These are phyloP conservation scores for Neolentinus lepideus DNA, from an alignment of 1,284 basidiomycete genomes.

Conservation along the genomic window DNA sequence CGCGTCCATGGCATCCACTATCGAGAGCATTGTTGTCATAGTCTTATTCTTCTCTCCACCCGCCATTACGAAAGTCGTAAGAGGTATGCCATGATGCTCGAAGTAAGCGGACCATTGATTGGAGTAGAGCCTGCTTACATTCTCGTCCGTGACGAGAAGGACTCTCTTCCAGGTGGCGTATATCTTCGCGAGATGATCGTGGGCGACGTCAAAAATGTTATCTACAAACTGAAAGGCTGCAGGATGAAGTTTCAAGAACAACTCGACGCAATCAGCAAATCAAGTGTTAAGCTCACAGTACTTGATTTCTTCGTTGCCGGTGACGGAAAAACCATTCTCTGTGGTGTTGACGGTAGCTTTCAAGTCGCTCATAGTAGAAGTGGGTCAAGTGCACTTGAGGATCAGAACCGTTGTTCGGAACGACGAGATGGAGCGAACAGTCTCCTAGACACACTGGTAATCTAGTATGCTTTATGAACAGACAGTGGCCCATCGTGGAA, in stretches of 20 bases:
- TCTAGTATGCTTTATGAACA: background rate
- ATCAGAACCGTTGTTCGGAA: background rate
- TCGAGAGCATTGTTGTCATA: constrained; percentile 15
- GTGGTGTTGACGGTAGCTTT: constrained; percentile 11
- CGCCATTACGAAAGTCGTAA: constrained; percentile 14
- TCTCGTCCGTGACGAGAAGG: constrained; percentile 14
- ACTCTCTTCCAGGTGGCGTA: constrained; percentile 10
- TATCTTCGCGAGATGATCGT: constrained; percentile 10
- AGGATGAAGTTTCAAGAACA: background rate
- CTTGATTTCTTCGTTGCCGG: constrained; percentile 13
- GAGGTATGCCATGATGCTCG: constrained; percentile 12
- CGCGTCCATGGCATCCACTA: constrained; percentile 15
- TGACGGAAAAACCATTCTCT: constrained; percentile 11
- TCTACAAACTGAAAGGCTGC: constrained; percentile 14
- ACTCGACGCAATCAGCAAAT: background rate
- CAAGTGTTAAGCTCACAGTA: constrained; percentile 4
- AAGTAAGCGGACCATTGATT: constrained; percentile 14
- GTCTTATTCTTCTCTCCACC: constrained; percentile 17
- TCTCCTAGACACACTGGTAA: background rate
- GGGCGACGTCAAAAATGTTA: constrained; percentile 11
- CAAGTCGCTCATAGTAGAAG: constrained; percentile 12
- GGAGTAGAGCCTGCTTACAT: constrained; percentile 10
- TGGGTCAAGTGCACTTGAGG: background rate
- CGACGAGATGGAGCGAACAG: background rate
- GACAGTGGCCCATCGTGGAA: background rate